Percentiles rank a stretch among this genome's conserved stretches.
Evolutionary conservation across 2,329 filamentous ascomycete genomes (phyloP).

Genomic region (Annulohypoxylon truncatum): DNA sequence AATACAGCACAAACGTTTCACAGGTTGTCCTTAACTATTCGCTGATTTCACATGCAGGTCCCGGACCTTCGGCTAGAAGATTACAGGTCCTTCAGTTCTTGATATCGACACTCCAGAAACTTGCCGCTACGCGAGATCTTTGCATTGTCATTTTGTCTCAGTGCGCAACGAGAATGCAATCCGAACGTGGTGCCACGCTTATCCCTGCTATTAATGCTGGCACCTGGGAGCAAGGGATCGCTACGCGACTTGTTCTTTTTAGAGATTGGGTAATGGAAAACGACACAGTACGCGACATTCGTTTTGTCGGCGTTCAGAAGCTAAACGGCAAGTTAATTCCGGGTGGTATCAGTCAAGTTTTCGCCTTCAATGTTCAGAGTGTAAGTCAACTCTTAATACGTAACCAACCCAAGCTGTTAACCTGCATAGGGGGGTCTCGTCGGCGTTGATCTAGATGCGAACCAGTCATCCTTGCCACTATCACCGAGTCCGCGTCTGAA

Average conservation of each 20-base stretch:
- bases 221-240: conserved; percentile 84
- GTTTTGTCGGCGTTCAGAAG: conserved; percentile 74
- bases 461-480: conserved; percentile 49
- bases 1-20: conserved; percentile 52
- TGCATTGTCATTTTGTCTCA: conserved; percentile 83
- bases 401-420: conserved; percentile 29
- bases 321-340: conserved; percentile 63
- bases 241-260: conserved; percentile 80
- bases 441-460: conserved; percentile 56
- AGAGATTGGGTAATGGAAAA: conserved; percentile 75
- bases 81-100: conserved; percentile 69
- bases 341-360: conserved; percentile 56
- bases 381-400: conserved; percentile 52
- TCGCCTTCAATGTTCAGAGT: conserved; percentile 62
- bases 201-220: conserved; percentile 79
- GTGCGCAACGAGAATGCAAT: conserved; percentile 82
- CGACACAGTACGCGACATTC: conserved; percentile 60
- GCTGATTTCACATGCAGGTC: conserved; percentile 30
- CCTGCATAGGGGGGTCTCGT: conserved; percentile 57
- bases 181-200: conserved; percentile 73
- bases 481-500: conserved; percentile 62
- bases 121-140: conserved; percentile 78
- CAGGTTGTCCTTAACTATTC: background rate
- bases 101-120: conserved; percentile 76
- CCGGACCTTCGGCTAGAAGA: conserved; percentile 56